Percentiles rank a stretch among this genome's conserved stretches.
Conservation (phyloP, 257 asterid species). For the Schizonepeta tenuifolia region DNA sequence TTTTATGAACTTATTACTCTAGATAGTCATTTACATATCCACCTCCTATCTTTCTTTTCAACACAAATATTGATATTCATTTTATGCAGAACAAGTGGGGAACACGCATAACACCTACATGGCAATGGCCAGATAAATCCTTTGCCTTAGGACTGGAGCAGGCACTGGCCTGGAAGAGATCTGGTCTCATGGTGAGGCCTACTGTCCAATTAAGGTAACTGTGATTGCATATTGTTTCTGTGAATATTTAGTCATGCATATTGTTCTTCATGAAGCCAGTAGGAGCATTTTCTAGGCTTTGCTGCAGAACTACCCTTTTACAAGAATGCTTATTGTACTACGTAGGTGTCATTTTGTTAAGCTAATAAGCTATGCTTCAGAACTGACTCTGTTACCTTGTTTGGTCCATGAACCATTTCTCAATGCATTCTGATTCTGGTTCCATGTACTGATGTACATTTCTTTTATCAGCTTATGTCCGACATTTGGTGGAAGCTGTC, state of each 20-base stretch:
- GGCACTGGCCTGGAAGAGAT: constrained; percentile 97
- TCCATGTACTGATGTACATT: constrained; percentile 14
- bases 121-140: constrained; percentile 95
- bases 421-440: background rate
- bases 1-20: constrained; percentile 16
- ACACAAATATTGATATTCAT: constrained; percentile 27
- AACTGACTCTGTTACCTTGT: background rate
- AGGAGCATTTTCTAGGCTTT: constrained; percentile 5
- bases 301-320: background rate
- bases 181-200: constrained; percentile 94
- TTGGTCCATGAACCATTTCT: background rate
- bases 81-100: constrained; percentile 86
- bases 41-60: constrained; percentile 11
- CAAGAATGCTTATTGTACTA: background rate
- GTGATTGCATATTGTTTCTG: constrained; percentile 17
- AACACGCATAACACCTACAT: constrained; percentile 74
- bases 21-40: background rate
- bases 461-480: constrained; percentile 66
- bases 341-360: background rate
- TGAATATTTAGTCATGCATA: background rate
- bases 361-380: background rate
- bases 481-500: constrained; percentile 87
- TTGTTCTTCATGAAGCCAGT: constrained; percentile 7
- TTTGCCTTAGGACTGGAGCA: constrained; percentile 80
- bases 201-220: constrained; percentile 78